Conservation (phyloP, 2,329 filamentous ascomycete genomes). For the Alternaria brassicae region DNA sequence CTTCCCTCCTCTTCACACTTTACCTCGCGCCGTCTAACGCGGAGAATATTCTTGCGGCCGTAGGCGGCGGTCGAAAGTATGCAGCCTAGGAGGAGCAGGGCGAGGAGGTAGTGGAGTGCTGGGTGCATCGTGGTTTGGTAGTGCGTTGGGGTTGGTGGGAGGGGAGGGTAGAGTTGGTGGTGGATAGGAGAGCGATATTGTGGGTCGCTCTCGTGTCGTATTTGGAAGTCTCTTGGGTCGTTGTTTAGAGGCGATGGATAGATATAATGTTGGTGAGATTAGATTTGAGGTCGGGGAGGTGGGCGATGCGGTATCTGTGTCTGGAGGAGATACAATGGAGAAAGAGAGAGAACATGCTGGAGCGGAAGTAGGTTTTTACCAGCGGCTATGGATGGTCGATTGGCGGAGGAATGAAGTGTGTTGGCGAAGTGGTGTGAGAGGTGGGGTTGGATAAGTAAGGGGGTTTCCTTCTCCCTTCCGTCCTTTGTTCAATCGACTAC, state of each 20-base stretch:
- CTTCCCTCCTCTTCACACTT: background rate
- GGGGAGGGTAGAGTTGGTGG: no score
- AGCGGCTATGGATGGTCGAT: fast-evolving
- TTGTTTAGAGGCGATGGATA: background rate
- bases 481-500: background rate
- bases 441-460: background rate
- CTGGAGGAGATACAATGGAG: fast-evolving
- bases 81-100: background rate
- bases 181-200: no score
- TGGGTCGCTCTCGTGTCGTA: no score
- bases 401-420: fast-evolving
- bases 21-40: background rate
- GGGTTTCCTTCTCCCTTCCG: background rate
- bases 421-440: background rate
- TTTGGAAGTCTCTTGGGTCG: fast-evolving
- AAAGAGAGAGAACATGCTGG: background rate
- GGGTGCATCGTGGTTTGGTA: background rate
- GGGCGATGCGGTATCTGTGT: background rate
- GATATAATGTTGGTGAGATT: background rate
- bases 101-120: background rate
- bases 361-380: background rate
- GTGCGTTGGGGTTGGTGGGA: background rate
- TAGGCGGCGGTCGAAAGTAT: background rate
- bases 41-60: background rate
- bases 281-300: background rate